Evolutionary conservation across 495 filamentous ascomycete genomes (phyloP).

Genomic region (Podospora conica): DNA sequence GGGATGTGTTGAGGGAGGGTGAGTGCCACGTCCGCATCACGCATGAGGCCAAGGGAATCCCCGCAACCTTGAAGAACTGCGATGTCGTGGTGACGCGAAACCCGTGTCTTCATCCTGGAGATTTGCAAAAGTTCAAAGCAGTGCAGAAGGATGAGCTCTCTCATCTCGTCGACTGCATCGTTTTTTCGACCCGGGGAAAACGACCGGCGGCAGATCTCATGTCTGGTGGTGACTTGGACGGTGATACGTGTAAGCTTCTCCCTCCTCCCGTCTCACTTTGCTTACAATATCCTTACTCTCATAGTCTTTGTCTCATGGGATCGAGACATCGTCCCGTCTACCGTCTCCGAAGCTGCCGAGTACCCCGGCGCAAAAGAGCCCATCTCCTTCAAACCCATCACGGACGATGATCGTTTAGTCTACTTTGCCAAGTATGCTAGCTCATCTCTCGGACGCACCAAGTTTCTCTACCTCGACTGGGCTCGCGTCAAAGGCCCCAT

Average conservation of each 20-base stretch:
- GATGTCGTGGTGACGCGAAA: conserved; percentile 48
- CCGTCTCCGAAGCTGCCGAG: conserved; percentile 36
- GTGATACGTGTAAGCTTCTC: conserved; percentile 41
- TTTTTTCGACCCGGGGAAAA: conserved; percentile 42
- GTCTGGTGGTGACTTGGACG: conserved; percentile 50
- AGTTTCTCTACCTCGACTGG: conserved; percentile 49
- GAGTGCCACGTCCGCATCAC: conserved; percentile 43
- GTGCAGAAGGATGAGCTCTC: conserved; percentile 36
- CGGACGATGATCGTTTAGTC: conserved; percentile 40
- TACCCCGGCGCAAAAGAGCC: conserved; percentile 45
- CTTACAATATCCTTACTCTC: neutral
- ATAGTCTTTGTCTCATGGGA: conserved; percentile 49
- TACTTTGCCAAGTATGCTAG: conserved; percentile 46
- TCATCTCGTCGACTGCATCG: conserved; percentile 48
- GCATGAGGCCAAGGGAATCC: conserved; percentile 34
- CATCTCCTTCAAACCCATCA: conserved; percentile 37
- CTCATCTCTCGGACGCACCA: conserved; percentile 43
- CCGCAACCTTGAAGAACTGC: conserved; percentile 32
- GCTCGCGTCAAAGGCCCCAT: conserved; percentile 40
- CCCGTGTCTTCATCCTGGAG: conserved; percentile 49
- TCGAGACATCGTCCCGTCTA: conserved; percentile 40
- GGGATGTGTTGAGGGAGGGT: conserved; percentile 39
- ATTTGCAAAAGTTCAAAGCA: conserved; percentile 46
- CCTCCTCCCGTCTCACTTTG: neutral
- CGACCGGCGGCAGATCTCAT: conserved; percentile 47